A percentile compares a stretch with the other conserved stretches of the same genome.
Conservation (phyloP, 2,329 filamentous ascomycete species). For the Huntiella omanensis region DNA sequence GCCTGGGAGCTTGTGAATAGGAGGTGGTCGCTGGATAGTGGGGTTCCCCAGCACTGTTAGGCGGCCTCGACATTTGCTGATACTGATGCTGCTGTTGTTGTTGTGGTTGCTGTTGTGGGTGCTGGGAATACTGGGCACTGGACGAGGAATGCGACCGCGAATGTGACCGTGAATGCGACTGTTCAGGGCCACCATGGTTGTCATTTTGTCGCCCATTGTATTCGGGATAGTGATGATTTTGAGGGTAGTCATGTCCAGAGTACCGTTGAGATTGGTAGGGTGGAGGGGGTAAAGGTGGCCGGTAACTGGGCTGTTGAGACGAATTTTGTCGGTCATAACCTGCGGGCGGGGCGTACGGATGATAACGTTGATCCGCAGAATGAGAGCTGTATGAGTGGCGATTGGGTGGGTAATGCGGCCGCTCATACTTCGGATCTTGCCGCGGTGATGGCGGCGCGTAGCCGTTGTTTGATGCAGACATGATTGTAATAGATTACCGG, state of each 20-base stretch:
- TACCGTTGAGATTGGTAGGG: constrained; percentile 3
- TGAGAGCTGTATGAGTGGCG: neutral
- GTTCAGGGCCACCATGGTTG: constrained; percentile 5
- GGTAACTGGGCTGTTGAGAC: constrained; percentile 1
- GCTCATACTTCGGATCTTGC: neutral
- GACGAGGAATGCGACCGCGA: constrained; percentile 7
- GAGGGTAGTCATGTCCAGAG: neutral
- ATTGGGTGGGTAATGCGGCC: constrained; percentile 1
- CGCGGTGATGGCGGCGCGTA: neutral
- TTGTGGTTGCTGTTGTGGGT: constrained; percentile 1
- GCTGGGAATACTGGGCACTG: constrained; percentile 9
- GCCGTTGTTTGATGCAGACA: neutral
- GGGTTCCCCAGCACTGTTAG: neutral
- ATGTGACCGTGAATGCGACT: constrained; percentile 13
- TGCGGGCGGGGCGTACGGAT: neutral
- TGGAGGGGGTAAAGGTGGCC: neutral
- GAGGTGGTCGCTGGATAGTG: too few relatives aligned
- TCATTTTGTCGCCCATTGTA: constrained; percentile 14
- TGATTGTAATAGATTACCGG: neutral
- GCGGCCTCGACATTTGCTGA: neutral
- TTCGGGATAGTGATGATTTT: constrained; percentile 11
- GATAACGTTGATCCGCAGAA: neutral
- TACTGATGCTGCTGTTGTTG: constrained; percentile 2
- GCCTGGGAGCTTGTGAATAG: too few relatives aligned
- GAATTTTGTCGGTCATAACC: neutral